Percentiles rank a stretch among this genome's conserved stretches.
Conservation (phyloP, 176 grass and related monocot genomes). For the Carex parvula region DNA sequence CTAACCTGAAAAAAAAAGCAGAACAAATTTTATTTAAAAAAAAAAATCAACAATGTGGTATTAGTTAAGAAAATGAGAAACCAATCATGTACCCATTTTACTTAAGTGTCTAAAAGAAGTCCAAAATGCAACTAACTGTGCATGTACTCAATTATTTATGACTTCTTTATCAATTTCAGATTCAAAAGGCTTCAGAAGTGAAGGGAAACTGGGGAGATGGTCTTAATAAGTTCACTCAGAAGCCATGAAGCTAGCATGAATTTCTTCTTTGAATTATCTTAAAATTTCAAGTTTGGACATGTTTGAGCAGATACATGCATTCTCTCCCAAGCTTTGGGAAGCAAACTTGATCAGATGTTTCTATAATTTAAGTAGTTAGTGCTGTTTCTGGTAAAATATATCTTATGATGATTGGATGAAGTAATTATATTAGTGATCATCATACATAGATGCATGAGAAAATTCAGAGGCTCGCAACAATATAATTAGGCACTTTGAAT, state of each 20-base stretch:
- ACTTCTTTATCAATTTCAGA: not conserved
- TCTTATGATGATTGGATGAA: not conserved
- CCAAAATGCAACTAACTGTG: too few species aligned
- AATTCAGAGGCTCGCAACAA: not conserved
- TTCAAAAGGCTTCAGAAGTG: not conserved
- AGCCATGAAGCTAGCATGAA: not conserved
- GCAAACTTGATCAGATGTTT: not conserved
- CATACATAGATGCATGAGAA: not conserved
- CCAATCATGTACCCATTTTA: too few species aligned
- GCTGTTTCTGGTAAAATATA: not conserved
- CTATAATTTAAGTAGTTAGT: not conserved
- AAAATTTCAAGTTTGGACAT: not conserved
- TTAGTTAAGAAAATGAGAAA: too few species aligned
- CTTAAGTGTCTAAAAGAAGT: too few species aligned
- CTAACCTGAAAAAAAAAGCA: too few species aligned
- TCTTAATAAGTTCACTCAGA: not conserved
- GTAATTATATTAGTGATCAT: not conserved
- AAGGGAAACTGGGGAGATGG: not conserved
- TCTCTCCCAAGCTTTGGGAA: not conserved
- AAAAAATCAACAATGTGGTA: too few species aligned
- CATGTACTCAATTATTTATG: not conserved
- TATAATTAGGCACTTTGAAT: too few species aligned
- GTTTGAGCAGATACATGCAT: not conserved
- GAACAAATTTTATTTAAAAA: too few species aligned
- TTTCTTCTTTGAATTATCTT: not conserved